Evolutionary conservation across 768 basidiomycete species (phyloP).

Genomic region (Leccinum longicurvipes): DNA sequence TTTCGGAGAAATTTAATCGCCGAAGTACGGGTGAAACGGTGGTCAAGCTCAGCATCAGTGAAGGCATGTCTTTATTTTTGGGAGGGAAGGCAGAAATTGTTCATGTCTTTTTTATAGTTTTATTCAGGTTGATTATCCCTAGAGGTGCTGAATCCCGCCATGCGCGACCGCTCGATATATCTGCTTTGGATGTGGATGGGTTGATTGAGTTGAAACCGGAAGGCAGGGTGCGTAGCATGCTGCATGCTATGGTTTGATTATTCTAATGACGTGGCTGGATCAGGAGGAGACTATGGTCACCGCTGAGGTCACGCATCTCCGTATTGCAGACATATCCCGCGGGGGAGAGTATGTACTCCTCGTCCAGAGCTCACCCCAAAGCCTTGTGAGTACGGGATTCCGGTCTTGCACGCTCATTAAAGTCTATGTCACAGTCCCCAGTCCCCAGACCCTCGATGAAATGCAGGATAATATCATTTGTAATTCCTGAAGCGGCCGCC

Average conservation of each 20-base stretch:
- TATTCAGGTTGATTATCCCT: slow-evolving; percentile 49
- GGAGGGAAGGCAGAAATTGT: background rate
- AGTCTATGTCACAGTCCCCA: slow-evolving; percentile 35
- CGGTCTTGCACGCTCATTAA: slow-evolving; percentile 1
- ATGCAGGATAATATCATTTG: slow-evolving; percentile 62
- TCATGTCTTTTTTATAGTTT: slow-evolving; percentile 22
- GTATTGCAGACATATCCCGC: slow-evolving; percentile 46
- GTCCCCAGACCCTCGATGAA: slow-evolving; percentile 52
- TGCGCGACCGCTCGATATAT: slow-evolving; percentile 51
- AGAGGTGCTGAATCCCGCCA: slow-evolving; percentile 32
- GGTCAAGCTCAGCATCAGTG: slow-evolving; percentile 47
- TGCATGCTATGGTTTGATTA: background rate
- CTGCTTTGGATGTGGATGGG: slow-evolving; percentile 59
- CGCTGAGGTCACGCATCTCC: slow-evolving; percentile 59
- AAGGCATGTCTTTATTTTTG: slow-evolving; percentile 32
- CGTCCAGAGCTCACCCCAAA: slow-evolving; percentile 51
- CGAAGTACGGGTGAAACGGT: slow-evolving; percentile 39
- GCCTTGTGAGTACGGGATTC: slow-evolving; percentile 46
- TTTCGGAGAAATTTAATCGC: slow-evolving; percentile 23
- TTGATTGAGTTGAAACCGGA: slow-evolving; percentile 66
- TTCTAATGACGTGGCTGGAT: slow-evolving; percentile 5
- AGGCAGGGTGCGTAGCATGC: slow-evolving; percentile 52
- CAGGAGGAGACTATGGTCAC: slow-evolving; percentile 73
- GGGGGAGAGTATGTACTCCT: slow-evolving; percentile 41
- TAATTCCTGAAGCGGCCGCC: slow-evolving; percentile 54